These are phyloP conservation scores for Brasenia schreberi DNA, from an alignment of 164 flowering plant species.

Conservation along the genomic window DNA sequence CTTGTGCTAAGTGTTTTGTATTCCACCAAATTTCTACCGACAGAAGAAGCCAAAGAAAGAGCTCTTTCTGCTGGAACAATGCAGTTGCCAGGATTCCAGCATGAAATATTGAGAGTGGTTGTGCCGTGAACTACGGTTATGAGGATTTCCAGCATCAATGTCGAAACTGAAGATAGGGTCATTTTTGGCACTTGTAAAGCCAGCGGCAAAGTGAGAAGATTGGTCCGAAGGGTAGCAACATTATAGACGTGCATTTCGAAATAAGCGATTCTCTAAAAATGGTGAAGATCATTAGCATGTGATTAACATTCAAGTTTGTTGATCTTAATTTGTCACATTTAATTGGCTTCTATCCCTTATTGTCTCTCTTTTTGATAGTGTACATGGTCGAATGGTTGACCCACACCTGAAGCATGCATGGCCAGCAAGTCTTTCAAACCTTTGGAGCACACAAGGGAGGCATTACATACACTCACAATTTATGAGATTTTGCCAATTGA, in stretches of 20 bases:
- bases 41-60: conserved; percentile 36
- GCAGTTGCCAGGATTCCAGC: conserved; percentile 12
- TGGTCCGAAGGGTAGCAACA: neutral
- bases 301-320: neutral
- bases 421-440: conserved; percentile 25
- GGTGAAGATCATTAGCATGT: conserved; percentile 35
- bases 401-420: conserved; percentile 15
- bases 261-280: conserved; percentile 32
- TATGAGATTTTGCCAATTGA: conserved; percentile 5
- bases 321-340: neutral
- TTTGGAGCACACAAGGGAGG: conserved; percentile 26
- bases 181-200: conserved; percentile 1
- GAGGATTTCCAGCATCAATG: conserved; percentile 18
- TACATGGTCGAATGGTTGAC: conserved; percentile 22
- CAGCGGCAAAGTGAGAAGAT: conserved; percentile 7
- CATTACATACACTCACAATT: conserved; percentile 9
- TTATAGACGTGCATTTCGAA: conserved; percentile 19
- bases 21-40: conserved; percentile 14
- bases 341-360: neutral
- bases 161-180: neutral
- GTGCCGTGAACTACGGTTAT: conserved; percentile 34
- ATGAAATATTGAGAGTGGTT: conserved; percentile 24
- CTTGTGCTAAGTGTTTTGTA: too few relatives aligned
- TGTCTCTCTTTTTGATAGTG: conserved; percentile 9
- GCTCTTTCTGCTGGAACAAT: conserved; percentile 24